phyloP scores from a whole-genome alignment of 2,329 filamentous ascomycete genomes.

The Colletotrichum theobromicola region DNA sequence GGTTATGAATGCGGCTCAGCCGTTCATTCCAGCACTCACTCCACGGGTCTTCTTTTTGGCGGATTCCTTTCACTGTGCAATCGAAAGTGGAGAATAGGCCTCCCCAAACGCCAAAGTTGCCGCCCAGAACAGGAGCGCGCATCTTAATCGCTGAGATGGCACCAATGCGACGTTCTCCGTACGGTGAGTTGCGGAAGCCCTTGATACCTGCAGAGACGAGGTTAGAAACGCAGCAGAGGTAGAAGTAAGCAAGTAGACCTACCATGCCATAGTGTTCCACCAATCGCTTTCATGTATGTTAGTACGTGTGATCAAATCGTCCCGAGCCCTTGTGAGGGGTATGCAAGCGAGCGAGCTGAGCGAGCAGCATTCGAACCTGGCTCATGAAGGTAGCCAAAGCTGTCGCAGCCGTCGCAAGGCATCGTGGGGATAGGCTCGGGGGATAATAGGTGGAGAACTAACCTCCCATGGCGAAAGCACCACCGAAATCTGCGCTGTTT shows the following conservation, averaged over 20 bases:
- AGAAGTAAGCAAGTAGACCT: fast-evolving
- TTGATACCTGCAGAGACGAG: conserved; percentile 63
- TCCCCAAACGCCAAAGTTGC: conserved; percentile 87
- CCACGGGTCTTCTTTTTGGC: conserved; percentile 71
- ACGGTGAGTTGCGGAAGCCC: conserved; percentile 86
- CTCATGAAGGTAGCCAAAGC: neutral
- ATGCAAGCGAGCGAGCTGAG: neutral
- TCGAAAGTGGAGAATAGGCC: neutral
- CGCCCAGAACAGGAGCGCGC: conserved; percentile 91
- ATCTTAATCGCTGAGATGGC: conserved; percentile 98
- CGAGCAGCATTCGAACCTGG: neutral
- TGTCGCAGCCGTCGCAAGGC: neutral
- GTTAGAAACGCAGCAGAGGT: neutral
- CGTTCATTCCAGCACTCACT: too few species aligned
- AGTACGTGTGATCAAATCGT: neutral
- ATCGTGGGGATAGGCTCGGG: neutral
- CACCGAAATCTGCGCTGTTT: conserved; percentile 72
- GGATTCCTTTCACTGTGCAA: conserved; percentile 91
- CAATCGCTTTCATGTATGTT: conserved; percentile 56
- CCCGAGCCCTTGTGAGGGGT: neutral
- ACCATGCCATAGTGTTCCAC: conserved; percentile 91
- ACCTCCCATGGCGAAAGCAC: conserved; percentile 92
- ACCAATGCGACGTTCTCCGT: conserved; percentile 94
- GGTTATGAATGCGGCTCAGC: too few species aligned
- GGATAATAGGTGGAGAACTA: fast-evolving